Conservation (phyloP, 176 grass and related monocot genomes). For the Musa acuminata region DNA sequence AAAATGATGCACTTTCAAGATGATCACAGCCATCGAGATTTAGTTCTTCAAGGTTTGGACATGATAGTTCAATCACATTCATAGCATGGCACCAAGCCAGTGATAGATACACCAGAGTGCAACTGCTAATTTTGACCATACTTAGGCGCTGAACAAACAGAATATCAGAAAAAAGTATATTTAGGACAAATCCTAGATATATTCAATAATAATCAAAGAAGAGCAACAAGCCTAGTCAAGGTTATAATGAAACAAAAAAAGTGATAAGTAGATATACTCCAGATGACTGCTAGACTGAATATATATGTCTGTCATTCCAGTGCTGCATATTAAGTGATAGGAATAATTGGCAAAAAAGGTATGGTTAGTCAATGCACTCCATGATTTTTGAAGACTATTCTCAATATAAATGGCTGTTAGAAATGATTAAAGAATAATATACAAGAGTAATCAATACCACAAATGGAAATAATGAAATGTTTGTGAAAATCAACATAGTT, state of each 20-base stretch:
- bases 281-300: neutral
- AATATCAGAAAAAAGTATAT: conserved; percentile 18
- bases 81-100: conserved; percentile 74
- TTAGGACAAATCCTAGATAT: neutral
- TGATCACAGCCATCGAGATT: conserved; percentile 92
- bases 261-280: neutral
- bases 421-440: no score
- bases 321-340: no score
- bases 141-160: conserved; percentile 49
- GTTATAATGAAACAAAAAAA: neutral
- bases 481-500: no score
- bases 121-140: conserved; percentile 57
- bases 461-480: no score
- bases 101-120: conserved; percentile 64
- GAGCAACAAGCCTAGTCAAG: neutral
- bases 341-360: no score
- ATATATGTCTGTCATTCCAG: no score
- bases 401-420: no score
- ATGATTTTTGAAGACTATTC: no score
- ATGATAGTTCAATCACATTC: conserved; percentile 60
- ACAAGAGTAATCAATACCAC: no score
- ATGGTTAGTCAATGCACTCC: no score
- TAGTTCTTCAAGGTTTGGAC: conserved; percentile 64
- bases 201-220: neutral
- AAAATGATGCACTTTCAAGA: conserved; percentile 71